Evolutionary conservation across 2,329 filamentous ascomycete species (phyloP).

Genomic region (Penicillium concentricum): DNA sequence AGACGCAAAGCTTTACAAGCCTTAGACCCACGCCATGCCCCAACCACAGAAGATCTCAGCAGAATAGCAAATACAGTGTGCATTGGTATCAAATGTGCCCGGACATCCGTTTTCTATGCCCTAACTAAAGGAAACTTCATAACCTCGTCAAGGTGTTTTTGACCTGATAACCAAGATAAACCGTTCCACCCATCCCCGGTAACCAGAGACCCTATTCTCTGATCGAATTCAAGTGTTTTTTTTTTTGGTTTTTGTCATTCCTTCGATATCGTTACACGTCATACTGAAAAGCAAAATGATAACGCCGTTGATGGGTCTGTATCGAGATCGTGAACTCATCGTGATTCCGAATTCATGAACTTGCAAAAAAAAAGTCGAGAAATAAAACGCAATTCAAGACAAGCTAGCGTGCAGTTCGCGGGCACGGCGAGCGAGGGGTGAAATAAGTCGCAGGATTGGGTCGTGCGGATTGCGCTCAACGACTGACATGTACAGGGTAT

Average conservation of each 20-base stretch:
- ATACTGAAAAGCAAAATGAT: conserved; percentile 12
- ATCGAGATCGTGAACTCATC: conserved; percentile 3
- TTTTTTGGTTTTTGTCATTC: conserved; percentile 9
- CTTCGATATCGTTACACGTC: conserved; percentile 14
- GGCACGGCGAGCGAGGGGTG: conserved; percentile 46
- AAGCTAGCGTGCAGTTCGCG: conserved; percentile 32
- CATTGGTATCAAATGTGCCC: conserved; percentile 1
- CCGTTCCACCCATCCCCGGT: not conserved
- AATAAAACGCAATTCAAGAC: not conserved
- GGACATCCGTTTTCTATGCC: not conserved
- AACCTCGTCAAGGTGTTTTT: not conserved
- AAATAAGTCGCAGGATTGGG: conserved; percentile 53
- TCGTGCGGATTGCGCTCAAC: conserved; percentile 53
- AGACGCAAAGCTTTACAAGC: not conserved
- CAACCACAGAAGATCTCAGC: not conserved
- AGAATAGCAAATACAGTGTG: not conserved
- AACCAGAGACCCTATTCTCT: not conserved
- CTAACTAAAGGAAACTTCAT: conserved; percentile 5
- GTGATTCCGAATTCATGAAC: not conserved
- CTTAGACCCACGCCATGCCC: not conserved
- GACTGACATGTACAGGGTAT: conserved; percentile 57
- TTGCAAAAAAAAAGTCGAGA: not conserved
- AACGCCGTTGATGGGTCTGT: conserved; percentile 7
- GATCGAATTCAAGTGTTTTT: not conserved
- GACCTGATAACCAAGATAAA: not conserved